These are phyloP conservation scores for Chlorella sp. DNA, from an alignment of 139 green algal species.

Conservation along the genomic window DNA sequence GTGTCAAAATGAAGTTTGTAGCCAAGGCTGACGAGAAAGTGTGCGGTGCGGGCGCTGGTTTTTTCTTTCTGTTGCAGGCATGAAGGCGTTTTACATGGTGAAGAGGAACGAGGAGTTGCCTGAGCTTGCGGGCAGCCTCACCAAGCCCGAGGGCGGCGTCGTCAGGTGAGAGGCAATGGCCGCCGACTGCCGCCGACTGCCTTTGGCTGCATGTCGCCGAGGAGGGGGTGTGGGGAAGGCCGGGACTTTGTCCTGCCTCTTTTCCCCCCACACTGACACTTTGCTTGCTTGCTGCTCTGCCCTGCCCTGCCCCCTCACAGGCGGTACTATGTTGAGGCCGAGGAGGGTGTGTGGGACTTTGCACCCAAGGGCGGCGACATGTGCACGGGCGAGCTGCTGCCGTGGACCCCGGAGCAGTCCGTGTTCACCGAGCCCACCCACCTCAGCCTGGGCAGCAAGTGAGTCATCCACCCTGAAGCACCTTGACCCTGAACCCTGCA, in stretches of 20 bases:
- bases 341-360: constrained; percentile 64
- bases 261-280: neutral
- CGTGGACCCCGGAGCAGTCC: constrained; percentile 45
- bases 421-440: constrained; percentile 47
- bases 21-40: no score
- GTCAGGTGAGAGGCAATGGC: neutral
- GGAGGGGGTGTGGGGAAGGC: no score
- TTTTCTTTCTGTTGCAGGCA: no score
- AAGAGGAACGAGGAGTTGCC: neutral
- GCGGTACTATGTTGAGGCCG: constrained; percentile 69
- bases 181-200: no score
- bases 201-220: no score
- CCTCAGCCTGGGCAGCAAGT: constrained; percentile 53
- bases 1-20: no score
- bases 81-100: constrained; percentile 63
- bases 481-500: no score
- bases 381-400: constrained; percentile 49
- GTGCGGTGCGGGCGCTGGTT: no score
- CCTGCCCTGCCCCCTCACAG: neutral
- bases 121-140: neutral
- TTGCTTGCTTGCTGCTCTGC: neutral
- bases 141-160: neutral
- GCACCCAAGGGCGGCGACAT: constrained; percentile 47
- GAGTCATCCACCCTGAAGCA: no score
- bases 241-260: no score